Base-by-base conservation (phyloP, 805 yeast genomes). In the Wickerhamomyces hampshirensis region DNA sequence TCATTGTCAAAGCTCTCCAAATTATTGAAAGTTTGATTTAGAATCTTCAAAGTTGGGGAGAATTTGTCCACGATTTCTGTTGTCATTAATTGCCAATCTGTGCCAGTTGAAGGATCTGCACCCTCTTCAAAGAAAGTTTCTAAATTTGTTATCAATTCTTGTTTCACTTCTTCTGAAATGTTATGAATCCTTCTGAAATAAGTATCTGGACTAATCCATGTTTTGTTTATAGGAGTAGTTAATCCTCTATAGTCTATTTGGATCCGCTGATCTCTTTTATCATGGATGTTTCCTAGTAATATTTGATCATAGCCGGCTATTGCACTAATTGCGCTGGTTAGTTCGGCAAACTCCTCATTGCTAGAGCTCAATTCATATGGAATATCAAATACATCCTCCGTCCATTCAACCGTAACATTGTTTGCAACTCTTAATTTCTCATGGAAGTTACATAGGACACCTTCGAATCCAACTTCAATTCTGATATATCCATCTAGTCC, bases 401-500 rank as follows among this genome's bases (percentile, higher is more conserved):
- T 57, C 40, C 59, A 53, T 3, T 58, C 49, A 30, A 73, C 41
- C 0, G 74, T 60, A 4, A 67, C 58, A 46, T 69, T 72, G 2
- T 73, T 65, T 6, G 75, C 64, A 23, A 77, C 43, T 38, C 66
- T 66, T 5, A 75, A 30, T 38, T 71, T 67, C n/a, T 64, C 68
- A 23, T 50, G 37, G 54, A 79, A 77, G 48, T 77, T 75, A 57
- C 85, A 79, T 10, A 78, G 37, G 10, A 78, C 64, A n/a, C 77
- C 63, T 51, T 78, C 85, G 51, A 66, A 79, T 0, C 83, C 83
- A 30, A 73, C 58, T 49, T 79, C 84, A 14, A 77, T 61, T 45
- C 85, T 59, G 5, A 79, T 59, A 17, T 68, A 59, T 0, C 84
- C 85, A 52, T 78, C 80, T 16, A 79, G 55, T 1, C 79, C 79